These are phyloP conservation scores for Schwanniomyces etchellsii DNA, from an alignment of 1,139 yeast genomes.

Conservation along the genomic window DNA sequence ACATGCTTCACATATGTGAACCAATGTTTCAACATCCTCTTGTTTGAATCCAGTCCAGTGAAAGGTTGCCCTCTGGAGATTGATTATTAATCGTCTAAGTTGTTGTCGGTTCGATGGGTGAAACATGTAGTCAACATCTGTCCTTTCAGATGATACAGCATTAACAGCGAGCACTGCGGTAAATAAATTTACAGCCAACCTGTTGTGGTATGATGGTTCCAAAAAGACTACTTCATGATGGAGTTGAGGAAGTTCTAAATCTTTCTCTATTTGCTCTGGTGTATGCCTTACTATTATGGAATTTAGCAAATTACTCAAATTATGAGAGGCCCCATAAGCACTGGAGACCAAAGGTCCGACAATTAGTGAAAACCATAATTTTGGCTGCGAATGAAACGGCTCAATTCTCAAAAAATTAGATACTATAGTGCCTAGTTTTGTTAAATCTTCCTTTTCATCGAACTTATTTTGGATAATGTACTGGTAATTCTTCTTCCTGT, in stretches of 20 bases:
- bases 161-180: conserved; percentile 64
- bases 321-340: conserved; percentile 33
- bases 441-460: conserved; percentile 43
- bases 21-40: conserved; percentile 47
- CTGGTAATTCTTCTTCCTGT: conserved; percentile 28
- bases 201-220: conserved; percentile 58
- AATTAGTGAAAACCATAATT: conserved; percentile 42
- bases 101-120: conserved; percentile 53
- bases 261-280: conserved; percentile 45
- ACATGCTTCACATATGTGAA: conserved; percentile 43
- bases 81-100: conserved; percentile 50
- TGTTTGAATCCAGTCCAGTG: conserved; percentile 70
- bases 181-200: conserved; percentile 54
- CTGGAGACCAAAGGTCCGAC: conserved; percentile 41
- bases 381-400: conserved; percentile 48
- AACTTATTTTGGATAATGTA: conserved; percentile 31
- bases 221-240: conserved; percentile 53
- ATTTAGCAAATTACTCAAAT: conserved; percentile 36
- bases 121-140: conserved; percentile 66
- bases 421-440: conserved; percentile 47
- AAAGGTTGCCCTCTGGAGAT: conserved; percentile 61
- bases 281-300: conserved; percentile 52
- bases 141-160: conserved; percentile 67
- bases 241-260: conserved; percentile 53
- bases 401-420: conserved; percentile 52